Evolutionary conservation across 2,329 filamentous ascomycete species (phyloP).

Genomic region (Penicillium sp.): DNA sequence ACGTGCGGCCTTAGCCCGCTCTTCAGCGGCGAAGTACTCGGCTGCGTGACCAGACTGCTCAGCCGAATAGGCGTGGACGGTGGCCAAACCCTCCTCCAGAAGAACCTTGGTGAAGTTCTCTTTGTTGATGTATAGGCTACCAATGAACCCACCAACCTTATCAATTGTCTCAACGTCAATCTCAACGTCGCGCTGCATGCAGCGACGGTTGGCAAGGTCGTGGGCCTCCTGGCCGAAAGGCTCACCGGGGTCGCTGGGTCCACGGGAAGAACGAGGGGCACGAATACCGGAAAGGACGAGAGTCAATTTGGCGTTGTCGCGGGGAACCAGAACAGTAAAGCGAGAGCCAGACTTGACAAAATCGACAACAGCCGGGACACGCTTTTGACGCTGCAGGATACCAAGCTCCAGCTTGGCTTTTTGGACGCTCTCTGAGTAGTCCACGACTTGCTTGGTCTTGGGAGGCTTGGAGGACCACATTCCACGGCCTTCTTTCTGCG

Average conservation of each 20-base stretch:
- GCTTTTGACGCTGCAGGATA: conserved; percentile 84
- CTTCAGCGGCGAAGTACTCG: conserved; percentile 84
- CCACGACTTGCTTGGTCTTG: conserved; percentile 76
- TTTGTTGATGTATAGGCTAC: conserved; percentile 86
- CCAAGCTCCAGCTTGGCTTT: conserved; percentile 94
- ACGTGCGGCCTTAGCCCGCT: conserved; percentile 80
- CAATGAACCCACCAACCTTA: conserved; percentile 97
- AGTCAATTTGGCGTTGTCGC: conserved; percentile 91
- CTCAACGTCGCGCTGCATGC: conserved; percentile 92
- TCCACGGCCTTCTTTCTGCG: conserved; percentile 84
- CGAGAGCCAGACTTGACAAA: conserved; percentile 97
- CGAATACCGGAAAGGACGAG: conserved; percentile 92
- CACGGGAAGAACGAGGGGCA: conserved; percentile 80
- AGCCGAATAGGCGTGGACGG: conserved; percentile 90
- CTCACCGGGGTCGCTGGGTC: conserved; percentile 77
- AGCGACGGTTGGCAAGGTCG: conserved; percentile 83
- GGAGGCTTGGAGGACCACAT: conserved; percentile 92
- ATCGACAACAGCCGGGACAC: conserved; percentile 88
- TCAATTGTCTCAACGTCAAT: conserved; percentile 93
- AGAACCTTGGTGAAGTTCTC: conserved; percentile 94
- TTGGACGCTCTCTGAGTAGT: conserved; percentile 88
- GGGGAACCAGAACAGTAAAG: conserved; percentile 87
- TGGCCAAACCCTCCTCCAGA: conserved; percentile 89
- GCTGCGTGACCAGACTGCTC: conserved; percentile 89
- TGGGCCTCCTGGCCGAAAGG: conserved; percentile 94